phyloP scores from a whole-genome alignment of 495 filamentous ascomycete genomes.

The Penicillium roqueforti region DNA sequence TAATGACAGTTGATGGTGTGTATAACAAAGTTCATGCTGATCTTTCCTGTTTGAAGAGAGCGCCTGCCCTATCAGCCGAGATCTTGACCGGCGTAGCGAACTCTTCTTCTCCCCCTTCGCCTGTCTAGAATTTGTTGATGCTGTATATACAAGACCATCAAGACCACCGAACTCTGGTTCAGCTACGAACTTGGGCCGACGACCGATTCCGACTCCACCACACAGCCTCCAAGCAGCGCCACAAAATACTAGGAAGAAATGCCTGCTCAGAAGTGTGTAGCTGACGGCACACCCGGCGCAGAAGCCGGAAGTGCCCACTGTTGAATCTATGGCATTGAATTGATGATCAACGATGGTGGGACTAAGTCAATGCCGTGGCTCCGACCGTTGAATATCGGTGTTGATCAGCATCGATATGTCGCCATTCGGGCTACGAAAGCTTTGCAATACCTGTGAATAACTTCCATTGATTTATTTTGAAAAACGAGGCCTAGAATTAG shows the following conservation, averaged over 20 bases:
- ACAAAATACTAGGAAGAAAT: too few species aligned
- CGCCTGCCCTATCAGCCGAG: constrained; percentile 61
- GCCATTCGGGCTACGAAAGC: constrained; percentile 38
- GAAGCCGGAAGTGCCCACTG: constrained; percentile 19
- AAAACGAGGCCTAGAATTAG: background rate
- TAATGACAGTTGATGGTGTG: constrained; percentile 50
- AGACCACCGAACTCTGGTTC: constrained; percentile 53
- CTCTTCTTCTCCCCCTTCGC: constrained; percentile 60
- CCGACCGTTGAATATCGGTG: constrained; percentile 40
- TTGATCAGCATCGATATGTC: constrained; percentile 32
- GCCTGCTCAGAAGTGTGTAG: constrained; percentile 57
- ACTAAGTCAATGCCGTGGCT: constrained; percentile 44
- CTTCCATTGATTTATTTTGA: background rate
- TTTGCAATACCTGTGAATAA: background rate
- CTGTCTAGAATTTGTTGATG: constrained; percentile 67
- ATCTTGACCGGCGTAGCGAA: constrained; percentile 53
- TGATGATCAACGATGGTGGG: constrained; percentile 21
- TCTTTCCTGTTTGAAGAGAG: constrained; percentile 66
- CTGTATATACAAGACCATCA: too few species aligned
- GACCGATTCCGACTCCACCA: constrained; percentile 25
- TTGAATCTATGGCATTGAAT: constrained; percentile 8
- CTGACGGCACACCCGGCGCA: constrained; percentile 55
- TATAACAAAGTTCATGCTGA: constrained; percentile 64
- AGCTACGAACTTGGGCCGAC: constrained; percentile 52
- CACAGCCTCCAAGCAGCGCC: constrained; percentile 18